Percentiles rank a stretch among this genome's conserved stretches.
Conservation (phyloP, 208 protist species). For the Wallacemonas collosoma region DNA sequence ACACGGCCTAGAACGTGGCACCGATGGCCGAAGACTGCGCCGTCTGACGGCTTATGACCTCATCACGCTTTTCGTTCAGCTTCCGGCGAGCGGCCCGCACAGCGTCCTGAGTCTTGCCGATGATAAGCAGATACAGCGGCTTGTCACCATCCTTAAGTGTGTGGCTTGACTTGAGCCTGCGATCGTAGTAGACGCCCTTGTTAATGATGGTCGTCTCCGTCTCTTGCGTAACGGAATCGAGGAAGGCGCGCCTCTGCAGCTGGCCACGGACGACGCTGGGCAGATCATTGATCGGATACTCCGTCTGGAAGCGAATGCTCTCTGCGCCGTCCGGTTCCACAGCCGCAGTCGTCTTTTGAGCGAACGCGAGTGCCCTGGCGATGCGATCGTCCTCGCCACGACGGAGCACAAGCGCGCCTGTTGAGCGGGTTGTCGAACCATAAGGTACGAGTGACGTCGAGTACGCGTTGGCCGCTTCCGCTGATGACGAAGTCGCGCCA, state of each 20-base stretch:
- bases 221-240: constrained; percentile 62
- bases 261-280: constrained; percentile 60
- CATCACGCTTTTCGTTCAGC: constrained; percentile 65
- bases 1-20: constrained; percentile 29
- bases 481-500: constrained; percentile 5
- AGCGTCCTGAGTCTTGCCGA: constrained; percentile 66
- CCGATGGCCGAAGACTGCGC: constrained; percentile 56
- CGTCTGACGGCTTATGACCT: constrained; percentile 56
- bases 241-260: constrained; percentile 60
- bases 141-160: constrained; percentile 76
- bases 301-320: constrained; percentile 73
- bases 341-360: constrained; percentile 72
- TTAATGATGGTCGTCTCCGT: constrained; percentile 74
- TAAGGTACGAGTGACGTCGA: constrained; percentile 22
- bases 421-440: constrained; percentile 4
- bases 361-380: constrained; percentile 68
- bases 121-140: constrained; percentile 80
- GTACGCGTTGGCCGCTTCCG: constrained; percentile 26
- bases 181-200: constrained; percentile 88
- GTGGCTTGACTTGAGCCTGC: constrained; percentile 69
- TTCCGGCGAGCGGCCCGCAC: constrained; percentile 64
- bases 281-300: constrained; percentile 87
- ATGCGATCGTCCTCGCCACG: constrained; percentile 53
- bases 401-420: constrained; percentile 18
- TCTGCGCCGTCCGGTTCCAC: constrained; percentile 29